phyloP scores from a whole-genome alignment of 441 rosid genomes.

The Populus hybrid region DNA sequence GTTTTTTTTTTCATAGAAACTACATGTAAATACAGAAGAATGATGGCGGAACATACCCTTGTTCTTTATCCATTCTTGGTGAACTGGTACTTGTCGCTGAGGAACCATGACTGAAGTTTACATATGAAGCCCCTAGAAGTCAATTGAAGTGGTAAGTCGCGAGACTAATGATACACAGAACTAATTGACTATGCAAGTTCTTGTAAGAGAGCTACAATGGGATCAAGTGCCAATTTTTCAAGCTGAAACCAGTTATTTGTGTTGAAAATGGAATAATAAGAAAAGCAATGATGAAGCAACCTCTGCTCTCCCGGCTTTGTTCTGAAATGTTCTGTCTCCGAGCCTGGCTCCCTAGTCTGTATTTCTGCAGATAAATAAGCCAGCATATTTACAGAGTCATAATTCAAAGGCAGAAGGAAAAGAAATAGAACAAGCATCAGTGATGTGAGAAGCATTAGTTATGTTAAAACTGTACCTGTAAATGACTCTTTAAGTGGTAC shows the following conservation, averaged over 20 bases:
- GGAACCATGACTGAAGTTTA: constrained; percentile 44
- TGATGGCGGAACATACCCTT: constrained; percentile 30
- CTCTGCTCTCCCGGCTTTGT: constrained; percentile 42
- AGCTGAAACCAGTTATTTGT: background rate
- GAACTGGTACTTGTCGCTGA: constrained; percentile 33
- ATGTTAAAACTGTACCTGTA: constrained; percentile 51
- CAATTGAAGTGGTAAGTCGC: background rate
- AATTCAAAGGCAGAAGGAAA: background rate
- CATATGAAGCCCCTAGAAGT: constrained; percentile 46
- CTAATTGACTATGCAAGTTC: background rate
- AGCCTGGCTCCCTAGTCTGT: constrained; percentile 72
- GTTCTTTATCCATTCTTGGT: constrained; percentile 33
- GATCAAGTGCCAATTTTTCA: background rate
- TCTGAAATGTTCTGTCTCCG: constrained; percentile 39
- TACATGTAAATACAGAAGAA: background rate
- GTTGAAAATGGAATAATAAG: background rate
- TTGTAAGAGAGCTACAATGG: background rate
- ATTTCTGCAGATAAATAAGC: constrained; percentile 49
- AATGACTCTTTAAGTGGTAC: constrained; percentile 91
- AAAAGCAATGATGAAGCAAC: constrained; percentile 20
- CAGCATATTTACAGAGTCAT: background rate
- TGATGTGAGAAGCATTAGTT: background rate
- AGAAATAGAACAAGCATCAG: background rate
- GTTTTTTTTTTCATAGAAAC: background rate
- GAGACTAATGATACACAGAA: background rate